phyloP scores from a whole-genome alignment of 768 basidiomycete genomes.

The Russula virescens region DNA sequence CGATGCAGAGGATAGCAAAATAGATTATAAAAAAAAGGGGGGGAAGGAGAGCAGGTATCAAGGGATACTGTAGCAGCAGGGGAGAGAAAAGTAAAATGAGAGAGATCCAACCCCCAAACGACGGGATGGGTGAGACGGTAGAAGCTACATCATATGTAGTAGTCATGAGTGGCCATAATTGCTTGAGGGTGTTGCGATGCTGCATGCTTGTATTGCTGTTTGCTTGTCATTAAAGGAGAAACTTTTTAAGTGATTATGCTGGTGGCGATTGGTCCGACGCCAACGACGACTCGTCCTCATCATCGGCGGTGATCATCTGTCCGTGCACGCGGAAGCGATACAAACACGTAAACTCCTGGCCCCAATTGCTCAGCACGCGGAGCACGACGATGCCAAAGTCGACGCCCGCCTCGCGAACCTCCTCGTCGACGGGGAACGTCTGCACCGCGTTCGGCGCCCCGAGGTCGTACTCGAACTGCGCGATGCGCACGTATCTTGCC shows the following conservation, averaged over 20 bases:
- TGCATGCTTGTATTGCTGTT: neutral
- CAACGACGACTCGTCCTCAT: conserved; percentile 2
- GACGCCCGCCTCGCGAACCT: conserved; percentile 61
- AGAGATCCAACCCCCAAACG: neutral
- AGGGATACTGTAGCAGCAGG: neutral
- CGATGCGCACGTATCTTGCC: conserved; percentile 38
- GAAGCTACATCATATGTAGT: conserved; percentile 1
- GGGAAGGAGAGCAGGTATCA: conserved; percentile 2
- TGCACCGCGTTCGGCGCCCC: conserved; percentile 39
- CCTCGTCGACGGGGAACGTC: conserved; percentile 45
- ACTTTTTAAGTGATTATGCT: neutral
- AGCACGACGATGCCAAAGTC: conserved; percentile 85
- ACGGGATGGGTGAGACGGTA: neutral
- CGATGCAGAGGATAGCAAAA: conserved; percentile 13
- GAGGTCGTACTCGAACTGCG: conserved; percentile 44
- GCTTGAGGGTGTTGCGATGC: neutral
- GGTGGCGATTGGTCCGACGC: neutral
- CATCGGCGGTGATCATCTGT: conserved; percentile 32
- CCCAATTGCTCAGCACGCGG: conserved; percentile 83
- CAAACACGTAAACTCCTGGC: conserved; percentile 79
- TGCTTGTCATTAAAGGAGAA: neutral
- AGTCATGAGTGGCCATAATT: conserved; percentile 1
- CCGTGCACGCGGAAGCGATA: conserved; percentile 84
- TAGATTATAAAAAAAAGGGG: conserved; percentile 21
- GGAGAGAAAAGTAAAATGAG: neutral